Evolutionary conservation across 2,329 filamentous ascomycete genomes (phyloP).

Genomic region (Talaromyces amestolkiae): DNA sequence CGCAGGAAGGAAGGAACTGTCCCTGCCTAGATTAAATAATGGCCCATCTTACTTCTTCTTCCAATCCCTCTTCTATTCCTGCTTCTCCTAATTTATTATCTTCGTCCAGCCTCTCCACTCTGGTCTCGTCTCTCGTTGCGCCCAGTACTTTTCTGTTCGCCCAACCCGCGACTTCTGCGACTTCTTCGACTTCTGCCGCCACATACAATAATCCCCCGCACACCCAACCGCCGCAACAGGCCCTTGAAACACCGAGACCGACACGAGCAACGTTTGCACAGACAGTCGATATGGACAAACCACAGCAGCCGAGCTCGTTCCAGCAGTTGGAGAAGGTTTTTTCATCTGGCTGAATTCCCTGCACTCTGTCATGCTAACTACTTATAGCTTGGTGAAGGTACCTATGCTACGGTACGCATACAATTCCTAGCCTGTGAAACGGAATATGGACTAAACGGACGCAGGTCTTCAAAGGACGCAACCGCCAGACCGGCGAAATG

Average conservation of each 20-base stretch:
- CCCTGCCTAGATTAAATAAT: neutral
- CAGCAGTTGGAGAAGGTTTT: slow-evolving; percentile 88
- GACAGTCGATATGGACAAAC: slow-evolving; percentile 71
- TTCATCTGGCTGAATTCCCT: slow-evolving; percentile 3
- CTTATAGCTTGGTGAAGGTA: slow-evolving; percentile 82
- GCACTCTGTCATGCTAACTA: slow-evolving; percentile 29
- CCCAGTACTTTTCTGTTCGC: slow-evolving; percentile 38
- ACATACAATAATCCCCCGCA: slow-evolving; percentile 21
- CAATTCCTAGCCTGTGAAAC: no score
- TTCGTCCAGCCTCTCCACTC: slow-evolving; percentile 23
- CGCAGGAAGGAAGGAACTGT: neutral
- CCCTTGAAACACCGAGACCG: neutral
- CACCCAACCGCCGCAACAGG: slow-evolving; percentile 6
- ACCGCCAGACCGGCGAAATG: slow-evolving; percentile 92
- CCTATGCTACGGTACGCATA: slow-evolving; percentile 79
- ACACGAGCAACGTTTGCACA: slow-evolving; percentile 10
- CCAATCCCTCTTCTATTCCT: slow-evolving; percentile 1
- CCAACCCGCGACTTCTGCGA: slow-evolving; percentile 24
- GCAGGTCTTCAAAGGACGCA: slow-evolving; percentile 96
- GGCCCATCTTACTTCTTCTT: slow-evolving; percentile 1
- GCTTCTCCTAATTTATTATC: slow-evolving; percentile 12
- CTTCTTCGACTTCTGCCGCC: slow-evolving; percentile 10
- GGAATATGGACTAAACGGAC: no score
- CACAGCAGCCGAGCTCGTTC: slow-evolving; percentile 92
- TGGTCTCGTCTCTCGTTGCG: slow-evolving; percentile 35